Evolutionary conservation across 2,329 filamentous ascomycete species (phyloP).

Genomic region (Xylariaceae sp.): DNA sequence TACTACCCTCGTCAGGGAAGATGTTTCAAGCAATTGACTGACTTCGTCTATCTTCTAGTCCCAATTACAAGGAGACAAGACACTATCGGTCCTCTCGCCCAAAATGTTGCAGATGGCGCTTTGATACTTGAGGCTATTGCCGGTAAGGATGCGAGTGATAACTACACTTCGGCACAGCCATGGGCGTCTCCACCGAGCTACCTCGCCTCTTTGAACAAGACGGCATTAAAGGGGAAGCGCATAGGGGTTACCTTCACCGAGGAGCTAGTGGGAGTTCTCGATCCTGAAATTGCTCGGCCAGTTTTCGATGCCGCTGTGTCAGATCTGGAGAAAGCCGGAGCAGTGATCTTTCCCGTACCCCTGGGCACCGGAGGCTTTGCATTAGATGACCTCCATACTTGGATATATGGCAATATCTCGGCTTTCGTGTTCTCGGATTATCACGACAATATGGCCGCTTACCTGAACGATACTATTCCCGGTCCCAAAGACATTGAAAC

Average conservation of each 20-base stretch:
- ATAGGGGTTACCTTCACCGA: constrained; percentile 12
- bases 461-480: constrained; percentile 3
- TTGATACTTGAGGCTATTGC: constrained; percentile 55
- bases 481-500: constrained; percentile 1
- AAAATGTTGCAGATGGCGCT: constrained; percentile 54
- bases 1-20: too few relatives aligned
- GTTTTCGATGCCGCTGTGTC: constrained; percentile 13
- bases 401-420: neutral
- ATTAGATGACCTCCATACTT: neutral
- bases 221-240: constrained; percentile 1
- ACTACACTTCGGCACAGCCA: constrained; percentile 54
- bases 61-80: constrained; percentile 56
- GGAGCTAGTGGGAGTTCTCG: neutral
- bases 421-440: constrained; percentile 10
- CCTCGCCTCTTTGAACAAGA: constrained; percentile 46
- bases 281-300: constrained; percentile 1
- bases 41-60: constrained; percentile 23
- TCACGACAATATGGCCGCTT: constrained; percentile 6
- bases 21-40: too few relatives aligned
- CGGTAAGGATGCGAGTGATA: constrained; percentile 51
- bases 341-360: constrained; percentile 9
- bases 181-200: constrained; percentile 50
- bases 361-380: constrained; percentile 1
- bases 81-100: constrained; percentile 53
- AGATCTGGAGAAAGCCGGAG: constrained; percentile 13